Conservation (phyloP, 441 rosid species). For the Populus hybrid region DNA sequence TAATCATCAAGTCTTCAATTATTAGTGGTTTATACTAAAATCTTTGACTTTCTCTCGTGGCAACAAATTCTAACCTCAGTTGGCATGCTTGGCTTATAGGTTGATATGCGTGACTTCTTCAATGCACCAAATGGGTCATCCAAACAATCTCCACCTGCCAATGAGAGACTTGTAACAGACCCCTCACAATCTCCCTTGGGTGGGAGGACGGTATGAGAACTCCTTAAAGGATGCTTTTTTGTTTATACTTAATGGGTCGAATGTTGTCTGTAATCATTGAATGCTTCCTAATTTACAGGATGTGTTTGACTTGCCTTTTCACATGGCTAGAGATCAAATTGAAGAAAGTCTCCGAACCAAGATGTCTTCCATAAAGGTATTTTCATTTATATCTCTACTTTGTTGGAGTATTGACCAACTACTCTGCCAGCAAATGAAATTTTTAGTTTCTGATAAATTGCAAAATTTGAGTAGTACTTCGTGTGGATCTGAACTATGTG, state of each 20-base stretch:
- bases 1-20: not conserved
- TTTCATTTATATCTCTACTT: not conserved
- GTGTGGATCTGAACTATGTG: not conserved
- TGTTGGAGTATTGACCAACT: not conserved
- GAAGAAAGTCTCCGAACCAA: slow-evolving; percentile 93
- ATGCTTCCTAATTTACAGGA: slow-evolving; percentile 49
- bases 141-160: slow-evolving; percentile 65
- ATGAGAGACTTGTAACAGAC: slow-evolving; percentile 60
- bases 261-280: slow-evolving; percentile 7
- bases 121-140: slow-evolving; percentile 83
- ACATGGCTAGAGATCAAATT: slow-evolving; percentile 95
- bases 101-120: slow-evolving; percentile 90
- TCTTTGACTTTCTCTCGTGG: slow-evolving; percentile 4
- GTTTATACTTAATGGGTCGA: not conserved
- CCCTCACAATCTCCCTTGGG: slow-evolving; percentile 83
- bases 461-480: too few species aligned
- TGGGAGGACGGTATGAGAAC: slow-evolving; percentile 68
- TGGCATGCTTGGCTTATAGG: slow-evolving; percentile 41
- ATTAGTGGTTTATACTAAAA: not conserved
- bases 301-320: slow-evolving; percentile 88
- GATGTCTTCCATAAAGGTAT: slow-evolving; percentile 95
- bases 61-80: slow-evolving; percentile 17
- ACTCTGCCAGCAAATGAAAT: too few species aligned
- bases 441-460: too few species aligned
- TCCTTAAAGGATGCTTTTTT: slow-evolving; percentile 8